Conservation (phyloP, 345 rosid species). For the Sonneratia caseolaris region DNA sequence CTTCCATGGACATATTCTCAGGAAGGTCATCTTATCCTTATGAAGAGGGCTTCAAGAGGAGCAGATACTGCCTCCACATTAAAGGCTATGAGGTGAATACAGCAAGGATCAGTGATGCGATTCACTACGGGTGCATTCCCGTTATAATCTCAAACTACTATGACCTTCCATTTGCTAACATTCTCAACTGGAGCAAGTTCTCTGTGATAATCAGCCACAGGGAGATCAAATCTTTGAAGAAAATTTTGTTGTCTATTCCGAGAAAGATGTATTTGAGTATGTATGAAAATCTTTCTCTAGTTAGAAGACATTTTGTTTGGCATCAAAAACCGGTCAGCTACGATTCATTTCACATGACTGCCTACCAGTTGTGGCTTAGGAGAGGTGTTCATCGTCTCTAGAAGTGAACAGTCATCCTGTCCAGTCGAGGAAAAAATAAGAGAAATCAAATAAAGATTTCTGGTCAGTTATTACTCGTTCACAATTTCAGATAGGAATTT, state of each 20-base stretch:
- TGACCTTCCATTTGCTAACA: conserved; percentile 34
- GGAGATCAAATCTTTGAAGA: conserved; percentile 18
- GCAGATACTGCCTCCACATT: conserved; percentile 37
- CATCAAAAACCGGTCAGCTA: conserved; percentile 24
- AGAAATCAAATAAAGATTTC: background rate
- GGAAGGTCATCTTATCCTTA: conserved; percentile 19
- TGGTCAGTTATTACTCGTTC: background rate
- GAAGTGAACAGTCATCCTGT: background rate
- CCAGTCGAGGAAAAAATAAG: background rate
- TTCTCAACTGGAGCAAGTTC: conserved; percentile 37
- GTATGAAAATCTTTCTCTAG: conserved; percentile 25
- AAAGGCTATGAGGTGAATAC: conserved; percentile 42
- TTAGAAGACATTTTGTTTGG: conserved; percentile 35
- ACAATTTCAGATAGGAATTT: background rate
- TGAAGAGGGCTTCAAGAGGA: conserved; percentile 31
- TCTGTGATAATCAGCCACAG: conserved; percentile 24
- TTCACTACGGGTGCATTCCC: conserved; percentile 34
- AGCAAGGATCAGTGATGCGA: conserved; percentile 31
- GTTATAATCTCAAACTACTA: conserved; percentile 32
- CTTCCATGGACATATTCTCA: conserved; percentile 21
- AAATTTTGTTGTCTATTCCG: conserved; percentile 17
- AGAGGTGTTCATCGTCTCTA: conserved; percentile 20
- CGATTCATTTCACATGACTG: conserved; percentile 41
- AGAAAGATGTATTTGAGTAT: conserved; percentile 17
- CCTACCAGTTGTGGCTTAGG: conserved; percentile 37